phyloP scores from a whole-genome alignment of 257 asterid genomes.

The Echites panduratus region DNA sequence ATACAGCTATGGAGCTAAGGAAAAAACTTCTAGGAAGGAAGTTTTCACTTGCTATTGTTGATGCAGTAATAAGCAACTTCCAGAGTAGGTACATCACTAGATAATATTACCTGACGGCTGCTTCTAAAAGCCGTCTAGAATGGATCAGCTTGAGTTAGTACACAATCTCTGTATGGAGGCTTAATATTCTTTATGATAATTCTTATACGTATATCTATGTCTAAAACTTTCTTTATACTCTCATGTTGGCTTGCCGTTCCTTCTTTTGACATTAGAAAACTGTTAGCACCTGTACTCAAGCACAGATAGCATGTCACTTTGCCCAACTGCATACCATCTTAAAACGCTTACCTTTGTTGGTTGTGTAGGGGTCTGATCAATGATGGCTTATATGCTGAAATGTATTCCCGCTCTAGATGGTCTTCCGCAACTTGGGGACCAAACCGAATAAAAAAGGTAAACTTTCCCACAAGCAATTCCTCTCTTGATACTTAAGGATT shows the following conservation, averaged over 20 bases:
- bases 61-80: slow-evolving; percentile 58
- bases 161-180: slow-evolving; percentile 2
- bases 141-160: neutral
- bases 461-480: slow-evolving; percentile 9
- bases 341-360: slow-evolving; percentile 17
- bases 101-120: neutral
- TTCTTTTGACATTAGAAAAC: neutral
- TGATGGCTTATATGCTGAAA: slow-evolving; percentile 82
- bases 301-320: neutral
- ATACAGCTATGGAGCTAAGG: slow-evolving; percentile 66
- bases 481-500: neutral
- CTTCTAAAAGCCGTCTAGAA: neutral
- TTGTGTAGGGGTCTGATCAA: slow-evolving; percentile 67
- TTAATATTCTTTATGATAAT: neutral
- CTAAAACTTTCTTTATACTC: neutral
- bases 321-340: slow-evolving; percentile 1
- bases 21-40: slow-evolving; percentile 64
- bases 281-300: slow-evolving; percentile 7
- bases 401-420: slow-evolving; percentile 82
- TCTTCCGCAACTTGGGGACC: slow-evolving; percentile 97
- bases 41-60: slow-evolving; percentile 44
- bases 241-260: neutral
- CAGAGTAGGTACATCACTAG: slow-evolving; percentile 48
- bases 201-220: neutral
- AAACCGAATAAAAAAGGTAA: slow-evolving; percentile 73